Base-by-base conservation (phyloP, 495 filamentous ascomycete species). In the Talaromyces stipitatus region DNA sequence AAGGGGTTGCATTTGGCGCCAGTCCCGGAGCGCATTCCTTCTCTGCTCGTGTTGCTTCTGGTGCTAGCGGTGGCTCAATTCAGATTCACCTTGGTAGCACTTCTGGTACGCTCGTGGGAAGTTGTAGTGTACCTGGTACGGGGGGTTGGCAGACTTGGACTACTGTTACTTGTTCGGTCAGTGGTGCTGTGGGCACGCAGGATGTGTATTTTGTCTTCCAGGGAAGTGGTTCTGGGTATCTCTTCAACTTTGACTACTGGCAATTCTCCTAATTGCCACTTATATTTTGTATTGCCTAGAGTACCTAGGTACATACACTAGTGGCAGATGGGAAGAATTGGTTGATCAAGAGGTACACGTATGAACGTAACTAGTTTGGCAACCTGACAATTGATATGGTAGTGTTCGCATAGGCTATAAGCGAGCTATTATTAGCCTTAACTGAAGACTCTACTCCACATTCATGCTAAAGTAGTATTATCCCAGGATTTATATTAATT, bases 111-210 rank as follows among this genome's bases (percentile, higher is more conserved):
- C 43, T 60, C 4, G 48, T 62, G 3, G 60, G 54, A 6, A 61
- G 9, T 23, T 62, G 60, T 45, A 28, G 9, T 26, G 54, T 64
- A 2, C 20, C 47, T 3, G 50, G 28, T 28, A 64, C 62, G 27
- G 62, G 62, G 2, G 62, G 60, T 16, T 62, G 62, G 60, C 55
- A 64, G 32, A 61, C 18, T 1, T 64, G 62, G 62, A 57, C 23
- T 1, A 64, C 60, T 5, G 53, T 64, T 46, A 46, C 18, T 18
- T 46, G 43, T n/a, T 46, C 43, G 1, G 22, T 46, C 18, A 46
- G 11, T 46, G 43, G 43, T 24, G 43, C 43, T 6, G 5, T 18
- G 11, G 43, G 43, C 18, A 46, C 43, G 0, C 43, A 46, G 18
- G 43, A 46, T 46, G 0, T 46, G 18, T 46, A 46, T 46, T 46